These are phyloP conservation scores for Hypoxylon sp. DNA, from an alignment of 2,329 filamentous ascomycete genomes.

Conservation along the genomic window DNA sequence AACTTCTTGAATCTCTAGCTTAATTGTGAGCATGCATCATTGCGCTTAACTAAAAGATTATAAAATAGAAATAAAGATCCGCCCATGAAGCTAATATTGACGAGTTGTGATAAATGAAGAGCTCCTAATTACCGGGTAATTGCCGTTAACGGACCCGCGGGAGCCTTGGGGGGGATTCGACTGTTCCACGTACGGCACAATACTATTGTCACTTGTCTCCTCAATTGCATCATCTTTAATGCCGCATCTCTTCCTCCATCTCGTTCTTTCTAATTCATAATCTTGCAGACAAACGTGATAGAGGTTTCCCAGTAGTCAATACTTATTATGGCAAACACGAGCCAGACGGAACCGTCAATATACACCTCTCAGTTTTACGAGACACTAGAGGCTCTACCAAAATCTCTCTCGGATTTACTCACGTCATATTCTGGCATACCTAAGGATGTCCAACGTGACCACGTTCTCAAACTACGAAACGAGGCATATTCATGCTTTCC, in stretches of 20 bases:
- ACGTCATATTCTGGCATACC: conserved; percentile 43
- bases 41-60: too few relatives aligned
- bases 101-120: background rate
- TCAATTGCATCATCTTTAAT: conserved; percentile 22
- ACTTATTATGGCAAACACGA: conserved; percentile 4
- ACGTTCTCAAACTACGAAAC: conserved; percentile 48
- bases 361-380: conserved; percentile 27
- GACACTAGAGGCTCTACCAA: conserved; percentile 39
- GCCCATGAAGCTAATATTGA: too few relatives aligned
- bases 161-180: background rate
- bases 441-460: conserved; percentile 42
- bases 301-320: background rate
- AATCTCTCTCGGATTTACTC: conserved; percentile 43
- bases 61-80: too few relatives aligned
- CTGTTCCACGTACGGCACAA: conserved; percentile 4
- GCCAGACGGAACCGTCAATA: background rate
- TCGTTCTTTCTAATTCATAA: background rate
- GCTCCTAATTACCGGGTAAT: conserved; percentile 18
- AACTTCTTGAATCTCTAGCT: too few relatives aligned
- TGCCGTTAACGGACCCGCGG: background rate
- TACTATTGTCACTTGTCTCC: conserved; percentile 7
- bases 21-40: too few relatives aligned
- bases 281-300: background rate
- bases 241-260: background rate
- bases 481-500: conserved; percentile 49